Conservation (phyloP, 1,284 basidiomycete species). For the Schizophyllum amplum region DNA sequence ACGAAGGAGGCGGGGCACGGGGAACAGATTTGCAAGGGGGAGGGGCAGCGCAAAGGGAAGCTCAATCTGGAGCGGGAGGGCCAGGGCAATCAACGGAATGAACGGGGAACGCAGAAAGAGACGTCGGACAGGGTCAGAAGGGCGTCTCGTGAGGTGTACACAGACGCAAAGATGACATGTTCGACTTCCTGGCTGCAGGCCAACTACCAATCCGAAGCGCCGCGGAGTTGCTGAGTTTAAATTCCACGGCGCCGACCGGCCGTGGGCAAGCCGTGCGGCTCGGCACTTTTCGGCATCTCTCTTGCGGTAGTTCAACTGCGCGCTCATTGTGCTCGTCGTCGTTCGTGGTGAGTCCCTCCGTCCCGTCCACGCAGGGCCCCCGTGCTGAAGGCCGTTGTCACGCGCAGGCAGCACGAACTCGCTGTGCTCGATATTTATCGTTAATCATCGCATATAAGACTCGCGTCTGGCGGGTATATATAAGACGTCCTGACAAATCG, state of each 20-base stretch:
- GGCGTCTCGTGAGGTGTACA: neutral
- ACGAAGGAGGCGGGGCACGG: neutral
- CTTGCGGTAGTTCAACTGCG: neutral
- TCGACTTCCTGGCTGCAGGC: neutral
- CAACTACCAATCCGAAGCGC: neutral
- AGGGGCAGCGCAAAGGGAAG: no score
- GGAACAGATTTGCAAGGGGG: neutral
- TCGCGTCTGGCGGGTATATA: neutral
- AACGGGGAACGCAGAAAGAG: neutral
- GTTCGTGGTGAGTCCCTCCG: neutral
- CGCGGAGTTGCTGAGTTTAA: neutral
- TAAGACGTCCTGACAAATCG: neutral
- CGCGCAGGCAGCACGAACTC: neutral
- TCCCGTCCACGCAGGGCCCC: neutral
- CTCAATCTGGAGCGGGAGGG: no score
- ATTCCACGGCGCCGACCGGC: neutral
- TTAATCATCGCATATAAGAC: neutral
- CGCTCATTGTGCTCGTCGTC: neutral
- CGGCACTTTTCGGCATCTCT: neutral
- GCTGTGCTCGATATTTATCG: neutral
- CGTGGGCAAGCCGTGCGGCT: neutral
- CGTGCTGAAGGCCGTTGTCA: neutral
- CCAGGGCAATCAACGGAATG: neutral
- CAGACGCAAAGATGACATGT: neutral
- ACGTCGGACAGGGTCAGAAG: neutral